These are phyloP conservation scores for Heliocybe sulcata DNA, from an alignment of 1,284 basidiomycete genomes.

Conservation along the genomic window DNA sequence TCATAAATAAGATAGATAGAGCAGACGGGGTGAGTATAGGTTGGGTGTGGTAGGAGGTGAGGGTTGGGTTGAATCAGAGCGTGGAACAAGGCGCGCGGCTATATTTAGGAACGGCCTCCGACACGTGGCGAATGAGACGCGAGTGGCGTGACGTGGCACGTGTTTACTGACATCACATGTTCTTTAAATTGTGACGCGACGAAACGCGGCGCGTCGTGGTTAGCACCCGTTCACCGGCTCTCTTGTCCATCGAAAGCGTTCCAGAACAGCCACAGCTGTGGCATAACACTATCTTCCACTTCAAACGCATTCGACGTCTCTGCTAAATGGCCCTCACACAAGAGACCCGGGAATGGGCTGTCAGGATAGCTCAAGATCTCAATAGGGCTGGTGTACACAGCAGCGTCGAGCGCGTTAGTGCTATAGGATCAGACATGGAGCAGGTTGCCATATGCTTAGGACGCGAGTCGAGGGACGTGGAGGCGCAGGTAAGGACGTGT, in stretches of 20 bases:
- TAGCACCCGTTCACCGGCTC: no score
- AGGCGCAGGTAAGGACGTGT: background rate
- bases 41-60: constrained; percentile 5
- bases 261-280: no score
- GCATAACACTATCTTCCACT: no score
- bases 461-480: background rate
- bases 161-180: background rate
- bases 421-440: background rate
- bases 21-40: constrained; percentile 11
- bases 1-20: constrained; percentile 21
- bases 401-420: background rate
- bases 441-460: background rate
- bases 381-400: background rate
- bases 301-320: background rate
- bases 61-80: background rate
- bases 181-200: no score
- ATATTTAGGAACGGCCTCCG: background rate
- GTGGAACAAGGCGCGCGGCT: background rate
- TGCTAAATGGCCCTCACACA: background rate
- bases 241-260: no score
- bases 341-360: background rate
- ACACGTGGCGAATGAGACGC: background rate
- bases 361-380: background rate
- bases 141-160: background rate
- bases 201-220: no score